A percentile compares a stretch with the other conserved stretches of the same genome.
Conservation (phyloP, 257 asterid species). For the Ophiorrhiza pumila region DNA sequence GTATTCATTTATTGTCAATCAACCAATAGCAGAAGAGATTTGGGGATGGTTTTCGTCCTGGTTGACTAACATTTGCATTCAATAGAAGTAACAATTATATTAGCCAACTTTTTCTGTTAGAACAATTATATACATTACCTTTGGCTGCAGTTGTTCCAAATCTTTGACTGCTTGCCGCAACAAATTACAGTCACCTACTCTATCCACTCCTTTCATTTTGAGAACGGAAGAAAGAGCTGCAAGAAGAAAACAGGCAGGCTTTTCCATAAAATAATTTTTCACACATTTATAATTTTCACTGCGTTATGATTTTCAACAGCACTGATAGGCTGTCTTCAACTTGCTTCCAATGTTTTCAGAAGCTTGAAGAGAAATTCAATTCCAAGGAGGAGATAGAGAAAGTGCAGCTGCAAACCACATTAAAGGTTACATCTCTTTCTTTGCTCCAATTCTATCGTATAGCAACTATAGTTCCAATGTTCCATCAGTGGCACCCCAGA, state of each 20-base stretch:
- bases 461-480: background rate
- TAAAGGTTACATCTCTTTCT: constrained; percentile 46
- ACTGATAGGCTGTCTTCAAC: background rate
- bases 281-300: background rate
- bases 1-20: background rate
- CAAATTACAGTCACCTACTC: constrained; percentile 66
- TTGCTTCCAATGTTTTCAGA: constrained; percentile 40
- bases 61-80: background rate
- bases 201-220: constrained; percentile 64
- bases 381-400: constrained; percentile 55
- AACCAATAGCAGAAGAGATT: background rate
- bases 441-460: background rate
- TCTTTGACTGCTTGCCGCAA: constrained; percentile 65
- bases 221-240: constrained; percentile 86
- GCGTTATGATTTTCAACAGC: background rate
- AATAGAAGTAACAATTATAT: background rate
- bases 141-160: constrained; percentile 54
- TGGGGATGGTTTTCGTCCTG: no score
- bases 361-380: constrained; percentile 84
- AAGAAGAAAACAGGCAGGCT: constrained; percentile 78
- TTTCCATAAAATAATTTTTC: background rate
- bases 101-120: background rate
- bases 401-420: constrained; percentile 50
- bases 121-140: no score
- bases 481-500: no score